phyloP scores from a whole-genome alignment of 345 rosid species.

The Dipteronia dyeriana region DNA sequence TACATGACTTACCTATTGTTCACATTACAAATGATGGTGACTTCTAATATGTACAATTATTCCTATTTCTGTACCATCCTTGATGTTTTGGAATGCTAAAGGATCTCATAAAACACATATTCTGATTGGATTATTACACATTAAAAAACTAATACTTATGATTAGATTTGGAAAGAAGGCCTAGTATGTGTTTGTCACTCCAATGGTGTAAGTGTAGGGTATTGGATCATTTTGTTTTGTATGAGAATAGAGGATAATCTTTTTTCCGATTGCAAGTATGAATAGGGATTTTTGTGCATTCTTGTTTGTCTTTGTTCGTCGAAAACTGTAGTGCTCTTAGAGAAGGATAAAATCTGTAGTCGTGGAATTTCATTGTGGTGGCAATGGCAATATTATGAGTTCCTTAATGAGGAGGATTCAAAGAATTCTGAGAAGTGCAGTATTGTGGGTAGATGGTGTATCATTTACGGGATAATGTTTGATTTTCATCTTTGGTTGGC shows the following conservation, averaged over 20 bases:
- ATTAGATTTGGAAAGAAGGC: neutral
- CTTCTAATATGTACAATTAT: neutral
- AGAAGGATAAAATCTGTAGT: neutral
- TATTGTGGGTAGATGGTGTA: no score
- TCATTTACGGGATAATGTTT: no score
- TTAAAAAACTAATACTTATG: neutral
- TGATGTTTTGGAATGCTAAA: neutral
- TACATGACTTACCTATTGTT: neutral
- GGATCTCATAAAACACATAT: neutral
- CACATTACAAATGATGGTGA: neutral
- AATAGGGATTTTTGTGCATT: neutral
- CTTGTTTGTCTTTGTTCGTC: neutral
- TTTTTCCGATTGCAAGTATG: neutral
- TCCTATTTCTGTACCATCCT: neutral
- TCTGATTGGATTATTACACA: neutral
- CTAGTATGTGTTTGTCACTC: neutral
- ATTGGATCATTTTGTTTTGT: neutral
- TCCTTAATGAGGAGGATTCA: no score
- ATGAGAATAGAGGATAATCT: neutral
- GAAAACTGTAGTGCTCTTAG: neutral
- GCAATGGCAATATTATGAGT: neutral
- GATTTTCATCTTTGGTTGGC: no score
- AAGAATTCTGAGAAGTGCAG: no score
- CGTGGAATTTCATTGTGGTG: neutral
- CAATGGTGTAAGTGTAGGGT: neutral